Evolutionary conservation across 495 filamentous ascomycete genomes (phyloP), one percentile per base, ranked within the genome.

Genomic region (Cryomyces antarcticus): DNA sequence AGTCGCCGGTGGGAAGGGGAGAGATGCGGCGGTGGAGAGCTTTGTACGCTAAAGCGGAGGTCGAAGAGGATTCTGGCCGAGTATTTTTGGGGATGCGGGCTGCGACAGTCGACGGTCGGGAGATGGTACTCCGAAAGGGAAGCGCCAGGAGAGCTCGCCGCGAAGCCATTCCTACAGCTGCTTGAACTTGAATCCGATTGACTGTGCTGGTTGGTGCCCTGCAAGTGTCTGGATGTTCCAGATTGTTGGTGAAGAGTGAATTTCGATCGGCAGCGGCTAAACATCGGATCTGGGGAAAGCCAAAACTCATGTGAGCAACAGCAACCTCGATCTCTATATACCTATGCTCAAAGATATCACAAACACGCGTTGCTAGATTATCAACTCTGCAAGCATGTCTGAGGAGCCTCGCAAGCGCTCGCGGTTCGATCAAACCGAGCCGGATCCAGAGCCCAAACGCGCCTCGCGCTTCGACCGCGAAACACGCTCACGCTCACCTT

Each of bases 31-130:
- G 82, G 57, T 94, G 89, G 49, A 95, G 72, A 52, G 89, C 83
- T 70, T 97, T 97, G 76, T 97, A 97, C 53, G 86, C 85, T 49
- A 96, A 71, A 38, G 89, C 88, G 31, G 82, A 84, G 52, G 88
- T 96, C 37, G 88, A 93, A 46, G 75, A 82, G 56, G 73, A 57
- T 45, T 51, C 39, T 4, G 31, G 28, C 12, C 35, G 34, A 30
- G 24, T 28, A 37, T 52, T 17, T 12, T 46, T 31, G 17, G 38
- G 35, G 39, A 36, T 6, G 43, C 39, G 43, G 57, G 47, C 37
- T 55, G 49, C 36, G 57, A 52, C 12, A 48, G 37, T 9, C 34
- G 42, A 7, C 28, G 42, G 31, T 46, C 36, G 41, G 17, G 41
- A 37, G 34, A 31, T 42, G 36, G 30, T 43, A 13, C 39, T 37